Conservation (phyloP, 2,329 filamentous ascomycete genomes). For the Bipolaris sorokiniana region DNA sequence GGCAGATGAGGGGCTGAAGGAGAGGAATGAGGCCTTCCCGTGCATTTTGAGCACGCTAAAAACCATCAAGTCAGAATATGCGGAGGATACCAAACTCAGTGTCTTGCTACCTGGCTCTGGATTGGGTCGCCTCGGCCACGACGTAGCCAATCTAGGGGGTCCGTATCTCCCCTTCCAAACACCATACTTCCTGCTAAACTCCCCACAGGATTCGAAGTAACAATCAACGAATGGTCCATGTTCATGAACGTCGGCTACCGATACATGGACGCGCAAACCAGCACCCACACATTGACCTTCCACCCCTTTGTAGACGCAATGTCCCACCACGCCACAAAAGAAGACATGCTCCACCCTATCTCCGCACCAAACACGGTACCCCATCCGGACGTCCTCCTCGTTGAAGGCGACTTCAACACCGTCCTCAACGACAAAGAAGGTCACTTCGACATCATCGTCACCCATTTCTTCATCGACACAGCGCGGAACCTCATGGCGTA, state of each 20-base stretch:
- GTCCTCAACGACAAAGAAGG: slow-evolving; percentile 35
- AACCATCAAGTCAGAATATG: not conserved
- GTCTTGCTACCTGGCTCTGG: slow-evolving; percentile 62
- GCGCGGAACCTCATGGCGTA: slow-evolving; percentile 63
- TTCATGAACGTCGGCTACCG: slow-evolving; percentile 64
- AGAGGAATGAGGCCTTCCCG: slow-evolving; percentile 52
- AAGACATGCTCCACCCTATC: slow-evolving; percentile 56
- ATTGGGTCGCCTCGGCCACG: slow-evolving; percentile 59
- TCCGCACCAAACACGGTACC: slow-evolving; percentile 51
- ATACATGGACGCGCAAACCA: slow-evolving; percentile 51
- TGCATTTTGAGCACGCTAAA: slow-evolving; percentile 42
- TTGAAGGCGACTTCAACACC: slow-evolving; percentile 64
- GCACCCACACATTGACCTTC: slow-evolving; percentile 38
- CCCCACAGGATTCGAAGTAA: slow-evolving; percentile 57
- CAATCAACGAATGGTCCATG: slow-evolving; percentile 64
- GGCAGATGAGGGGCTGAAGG: slow-evolving; percentile 56
- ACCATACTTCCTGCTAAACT: not conserved
- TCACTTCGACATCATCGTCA: slow-evolving; percentile 59
- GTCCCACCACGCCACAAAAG: slow-evolving; percentile 61
- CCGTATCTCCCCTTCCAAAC: slow-evolving; percentile 21
- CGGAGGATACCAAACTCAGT: slow-evolving; percentile 32
- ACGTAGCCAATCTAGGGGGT: slow-evolving; percentile 54
- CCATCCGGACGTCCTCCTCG: slow-evolving; percentile 52
- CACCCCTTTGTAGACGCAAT: slow-evolving; percentile 63
- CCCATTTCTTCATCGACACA: slow-evolving; percentile 67